Evolutionary conservation across 345 rosid genomes (phyloP).

Genomic region (Pugionium dolabratum): DNA sequence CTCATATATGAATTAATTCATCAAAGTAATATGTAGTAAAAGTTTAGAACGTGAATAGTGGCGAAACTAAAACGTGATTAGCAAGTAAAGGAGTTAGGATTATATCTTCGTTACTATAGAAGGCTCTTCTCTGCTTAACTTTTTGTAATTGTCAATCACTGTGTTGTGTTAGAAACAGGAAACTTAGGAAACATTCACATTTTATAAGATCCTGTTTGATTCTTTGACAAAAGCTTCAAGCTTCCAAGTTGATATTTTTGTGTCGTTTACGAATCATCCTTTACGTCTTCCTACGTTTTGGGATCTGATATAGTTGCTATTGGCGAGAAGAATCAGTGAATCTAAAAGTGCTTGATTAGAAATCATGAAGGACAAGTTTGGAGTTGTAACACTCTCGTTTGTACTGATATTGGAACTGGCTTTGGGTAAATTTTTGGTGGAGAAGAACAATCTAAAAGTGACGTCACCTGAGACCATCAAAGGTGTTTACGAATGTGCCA

Average conservation of each 20-base stretch:
- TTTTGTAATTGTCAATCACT: not conserved
- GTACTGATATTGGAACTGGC: not conserved
- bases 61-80: no score
- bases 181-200: not conserved
- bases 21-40: not conserved
- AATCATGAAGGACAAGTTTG: conserved; percentile 7
- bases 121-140: not conserved
- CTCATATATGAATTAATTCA: not conserved
- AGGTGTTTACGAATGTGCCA: conserved; percentile 22
- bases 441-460: conserved; percentile 12
- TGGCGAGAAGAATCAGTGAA: not conserved
- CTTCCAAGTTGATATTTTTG: not conserved
- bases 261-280: conserved; percentile 3
- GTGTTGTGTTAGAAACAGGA: no score
- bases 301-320: not conserved
- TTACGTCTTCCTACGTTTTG: conserved; percentile 8
- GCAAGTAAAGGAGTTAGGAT: not conserved
- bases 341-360: not conserved
- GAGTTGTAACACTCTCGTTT: not conserved
- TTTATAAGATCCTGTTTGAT: not conserved
- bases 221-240: conserved; percentile 8
- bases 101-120: not conserved
- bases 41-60: not conserved
- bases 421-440: conserved; percentile 8
- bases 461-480: conserved; percentile 19